A percentile compares a stretch with the other conserved stretches of the same genome.
Conservation (phyloP, 805 yeast species). For the Starmerella potacharoeniae region DNA sequence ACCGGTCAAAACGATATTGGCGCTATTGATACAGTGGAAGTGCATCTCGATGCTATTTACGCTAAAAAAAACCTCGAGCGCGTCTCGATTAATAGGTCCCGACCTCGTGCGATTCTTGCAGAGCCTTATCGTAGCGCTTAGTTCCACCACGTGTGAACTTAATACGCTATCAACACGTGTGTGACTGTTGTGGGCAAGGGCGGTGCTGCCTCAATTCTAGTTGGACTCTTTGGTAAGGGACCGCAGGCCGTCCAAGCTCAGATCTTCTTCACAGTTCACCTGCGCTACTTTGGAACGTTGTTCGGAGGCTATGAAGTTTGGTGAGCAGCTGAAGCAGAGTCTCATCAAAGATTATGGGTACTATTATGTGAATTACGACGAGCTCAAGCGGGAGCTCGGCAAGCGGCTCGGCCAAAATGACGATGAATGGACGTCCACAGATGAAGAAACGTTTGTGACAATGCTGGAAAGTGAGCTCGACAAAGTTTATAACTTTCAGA, state of each 20-base stretch:
- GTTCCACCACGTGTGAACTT: not conserved
- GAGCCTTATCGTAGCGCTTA: not conserved
- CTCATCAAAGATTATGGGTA: conserved; percentile 81
- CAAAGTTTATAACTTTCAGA: conserved; percentile 84
- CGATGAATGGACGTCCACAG: conserved; percentile 56
- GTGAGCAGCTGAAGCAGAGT: conserved; percentile 81
- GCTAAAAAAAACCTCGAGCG: too few species aligned
- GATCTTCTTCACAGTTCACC: not conserved
- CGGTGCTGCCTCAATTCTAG: not conserved
- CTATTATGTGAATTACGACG: conserved; percentile 87
- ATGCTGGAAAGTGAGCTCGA: conserved; percentile 74
- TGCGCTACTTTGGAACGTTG: not conserved
- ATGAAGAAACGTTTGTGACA: conserved; percentile 73
- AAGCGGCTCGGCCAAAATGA: conserved; percentile 47
- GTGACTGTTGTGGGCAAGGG: not conserved
- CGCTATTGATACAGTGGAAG: too few species aligned
- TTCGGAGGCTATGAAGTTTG: conserved; percentile 67
- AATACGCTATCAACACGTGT: not conserved
- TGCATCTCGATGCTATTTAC: too few species aligned
- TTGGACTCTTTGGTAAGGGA: not conserved
- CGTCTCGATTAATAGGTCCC: too few species aligned
- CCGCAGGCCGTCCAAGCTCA: not conserved
- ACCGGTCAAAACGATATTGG: too few species aligned
- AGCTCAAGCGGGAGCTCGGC: conserved; percentile 69
- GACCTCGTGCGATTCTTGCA: too few species aligned